A percentile compares a stretch with the other conserved stretches of the same genome.
Evolutionary conservation across 306 rosid species (phyloP).

Genomic region (Vigna radiata): DNA sequence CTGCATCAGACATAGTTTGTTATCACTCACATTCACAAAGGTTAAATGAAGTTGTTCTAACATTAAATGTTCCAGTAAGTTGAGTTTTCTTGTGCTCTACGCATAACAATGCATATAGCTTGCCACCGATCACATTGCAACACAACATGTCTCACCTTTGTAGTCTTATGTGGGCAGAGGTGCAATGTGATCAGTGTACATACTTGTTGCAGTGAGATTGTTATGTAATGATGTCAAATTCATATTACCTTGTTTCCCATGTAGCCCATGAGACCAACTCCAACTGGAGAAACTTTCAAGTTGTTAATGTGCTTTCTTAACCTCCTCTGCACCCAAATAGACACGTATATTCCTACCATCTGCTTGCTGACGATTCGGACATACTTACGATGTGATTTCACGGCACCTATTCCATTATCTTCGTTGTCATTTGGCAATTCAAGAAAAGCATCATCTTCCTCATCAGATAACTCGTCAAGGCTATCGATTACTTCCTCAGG

Average conservation of each 20-base stretch:
- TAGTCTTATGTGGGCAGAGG: too few relatives aligned
- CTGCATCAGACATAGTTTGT: slow-evolving; percentile 55
- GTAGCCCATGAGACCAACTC: slow-evolving; percentile 97
- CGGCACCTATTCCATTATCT: slow-evolving; percentile 26
- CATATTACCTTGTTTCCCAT: slow-evolving; percentile 92
- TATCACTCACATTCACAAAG: slow-evolving; percentile 29
- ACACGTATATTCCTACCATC: slow-evolving; percentile 94
- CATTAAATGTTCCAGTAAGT: background rate
- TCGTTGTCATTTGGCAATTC: slow-evolving; percentile 52
- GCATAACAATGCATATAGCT: slow-evolving; percentile 10
- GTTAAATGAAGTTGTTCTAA: slow-evolving; percentile 23
- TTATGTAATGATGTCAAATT: slow-evolving; percentile 7
- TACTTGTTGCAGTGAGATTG: background rate
- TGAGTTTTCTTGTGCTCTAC: slow-evolving; percentile 2
- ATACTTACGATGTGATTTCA: slow-evolving; percentile 56
- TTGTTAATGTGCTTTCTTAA: slow-evolving; percentile 84
- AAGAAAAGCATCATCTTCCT: slow-evolving; percentile 60
- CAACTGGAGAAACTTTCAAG: slow-evolving; percentile 89
- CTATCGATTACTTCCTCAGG: slow-evolving; percentile 55
- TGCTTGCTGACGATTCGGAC: slow-evolving; percentile 91
- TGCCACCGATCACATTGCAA: slow-evolving; percentile 31
- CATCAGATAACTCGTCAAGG: slow-evolving; percentile 57
- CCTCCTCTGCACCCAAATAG: slow-evolving; percentile 90
- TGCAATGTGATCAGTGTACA: slow-evolving; percentile 26
- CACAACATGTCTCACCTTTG: background rate